Evolutionary conservation across 805 yeast genomes (phyloP).

Genomic region (Zygotorulaspora florentina): DNA sequence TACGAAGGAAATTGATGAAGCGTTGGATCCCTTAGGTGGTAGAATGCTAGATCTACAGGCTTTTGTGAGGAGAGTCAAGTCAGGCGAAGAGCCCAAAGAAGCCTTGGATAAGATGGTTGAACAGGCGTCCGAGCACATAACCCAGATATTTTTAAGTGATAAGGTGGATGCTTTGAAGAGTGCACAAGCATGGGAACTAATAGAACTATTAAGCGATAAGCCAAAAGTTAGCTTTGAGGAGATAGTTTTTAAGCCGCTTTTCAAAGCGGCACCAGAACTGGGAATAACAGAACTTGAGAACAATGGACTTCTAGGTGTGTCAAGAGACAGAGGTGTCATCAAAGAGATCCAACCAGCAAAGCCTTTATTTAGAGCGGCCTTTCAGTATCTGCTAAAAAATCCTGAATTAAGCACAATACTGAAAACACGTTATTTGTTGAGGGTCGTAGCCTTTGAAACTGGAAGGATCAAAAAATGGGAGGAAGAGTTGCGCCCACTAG

Average conservation of each 20-base stretch:
- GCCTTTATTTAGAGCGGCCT: conserved; percentile 81
- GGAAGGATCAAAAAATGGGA: conserved; percentile 62
- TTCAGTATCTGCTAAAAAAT: conserved; percentile 58
- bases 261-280: conserved; percentile 51
- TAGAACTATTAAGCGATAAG: conserved; percentile 54
- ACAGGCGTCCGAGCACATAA: conserved; percentile 83
- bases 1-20: conserved; percentile 44
- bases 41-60: conserved; percentile 91
- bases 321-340: conserved; percentile 74
- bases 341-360: conserved; percentile 68
- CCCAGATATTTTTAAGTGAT: conserved; percentile 65
- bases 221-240: conserved; percentile 48
- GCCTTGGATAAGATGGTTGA: conserved; percentile 76
- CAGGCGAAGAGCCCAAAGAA: conserved; percentile 77
- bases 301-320: conserved; percentile 65
- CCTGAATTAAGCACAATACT: conserved; percentile 50
- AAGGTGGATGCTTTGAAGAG: conserved; percentile 53
- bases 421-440: conserved; percentile 57
- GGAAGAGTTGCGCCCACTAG: conserved; percentile 61
- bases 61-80: conserved; percentile 77
- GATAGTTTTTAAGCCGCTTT: conserved; percentile 53
- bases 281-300: conserved; percentile 71
- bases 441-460: conserved; percentile 55
- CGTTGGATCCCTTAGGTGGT: conserved; percentile 82
- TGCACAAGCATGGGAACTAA: conserved; percentile 85